A percentile compares a stretch with the other conserved stretches of the same genome.
Evolutionary conservation across 805 yeast genomes (phyloP).

Genomic region (Candida sphagnicola): DNA sequence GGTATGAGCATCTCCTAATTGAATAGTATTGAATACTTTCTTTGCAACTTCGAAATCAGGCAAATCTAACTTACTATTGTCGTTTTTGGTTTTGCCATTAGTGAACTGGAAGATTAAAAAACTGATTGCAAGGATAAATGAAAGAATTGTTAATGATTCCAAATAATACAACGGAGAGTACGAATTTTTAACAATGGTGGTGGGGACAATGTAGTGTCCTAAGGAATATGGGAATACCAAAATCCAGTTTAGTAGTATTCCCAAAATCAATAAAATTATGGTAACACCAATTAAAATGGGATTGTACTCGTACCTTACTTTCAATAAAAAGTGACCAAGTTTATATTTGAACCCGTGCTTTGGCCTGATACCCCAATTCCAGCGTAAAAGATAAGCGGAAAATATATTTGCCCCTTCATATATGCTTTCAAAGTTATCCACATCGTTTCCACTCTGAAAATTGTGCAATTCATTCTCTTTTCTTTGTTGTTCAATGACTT

Average conservation of each 20-base stretch:
- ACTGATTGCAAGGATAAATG: conserved; percentile 46
- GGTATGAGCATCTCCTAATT: conserved; percentile 44
- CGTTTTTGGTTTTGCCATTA: conserved; percentile 9
- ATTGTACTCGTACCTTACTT: conserved; percentile 30
- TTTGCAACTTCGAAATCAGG: conserved; percentile 15
- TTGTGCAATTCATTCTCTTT: conserved; percentile 3
- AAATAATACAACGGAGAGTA: conserved; percentile 40
- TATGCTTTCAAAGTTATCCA: neutral
- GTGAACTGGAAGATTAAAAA: conserved; percentile 16
- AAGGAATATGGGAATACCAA: conserved; percentile 14
- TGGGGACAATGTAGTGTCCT: conserved; percentile 3
- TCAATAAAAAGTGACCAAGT: conserved; percentile 31
- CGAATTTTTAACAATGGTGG: neutral
- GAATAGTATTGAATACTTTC: conserved; percentile 26
- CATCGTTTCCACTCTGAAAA: conserved; percentile 2
- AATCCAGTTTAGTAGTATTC: conserved; percentile 17
- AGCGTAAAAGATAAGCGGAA: conserved; percentile 19
- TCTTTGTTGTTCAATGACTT: conserved; percentile 33
- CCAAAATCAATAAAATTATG: conserved; percentile 7
- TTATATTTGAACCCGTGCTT: conserved; percentile 20
- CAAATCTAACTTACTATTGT: conserved; percentile 5
- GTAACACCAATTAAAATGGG: conserved; percentile 10
- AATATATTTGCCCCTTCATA: conserved; percentile 24
- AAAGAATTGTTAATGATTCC: conserved; percentile 51
- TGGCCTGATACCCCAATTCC: conserved; percentile 12